These are phyloP conservation scores for Vitis hybrid DNA, from an alignment of 177 flowering plant species.

Conservation along the genomic window DNA sequence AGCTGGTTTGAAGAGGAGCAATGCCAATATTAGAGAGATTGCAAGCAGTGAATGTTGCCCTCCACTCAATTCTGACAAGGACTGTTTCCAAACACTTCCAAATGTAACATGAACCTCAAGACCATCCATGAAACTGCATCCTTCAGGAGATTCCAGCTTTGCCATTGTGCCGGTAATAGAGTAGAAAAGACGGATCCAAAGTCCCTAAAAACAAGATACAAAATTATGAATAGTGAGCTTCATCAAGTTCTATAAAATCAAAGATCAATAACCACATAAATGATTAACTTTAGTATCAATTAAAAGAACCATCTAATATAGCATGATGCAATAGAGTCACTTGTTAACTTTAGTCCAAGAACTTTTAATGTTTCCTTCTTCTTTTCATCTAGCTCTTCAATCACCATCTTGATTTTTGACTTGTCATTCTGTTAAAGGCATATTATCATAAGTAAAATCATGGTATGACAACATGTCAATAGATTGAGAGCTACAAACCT, in stretches of 20 bases:
- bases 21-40: slow-evolving; percentile 89
- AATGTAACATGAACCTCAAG: slow-evolving; percentile 98
- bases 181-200: slow-evolving; percentile 50
- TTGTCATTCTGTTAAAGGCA: slow-evolving; percentile 75
- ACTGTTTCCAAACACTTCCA: slow-evolving; percentile 98
- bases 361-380: slow-evolving; percentile 96
- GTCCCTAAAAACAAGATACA: slow-evolving; percentile 32
- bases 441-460: slow-evolving; percentile 3
- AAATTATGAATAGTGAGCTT: neutral
- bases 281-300: too few species aligned
- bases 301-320: neutral
- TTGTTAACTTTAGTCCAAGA: slow-evolving; percentile 93
- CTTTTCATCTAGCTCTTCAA: slow-evolving; percentile 99
- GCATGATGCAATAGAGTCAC: slow-evolving; percentile 36
- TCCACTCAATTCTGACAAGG: slow-evolving; percentile 97
- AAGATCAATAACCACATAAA: neutral
- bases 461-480: neutral
- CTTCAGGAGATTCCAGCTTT: slow-evolving; percentile 96
- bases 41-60: slow-evolving; percentile 96
- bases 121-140: slow-evolving; percentile 93
- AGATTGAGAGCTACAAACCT: slow-evolving; percentile 48
- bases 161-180: slow-evolving; percentile 95
- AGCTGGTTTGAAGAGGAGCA: slow-evolving; percentile 99
- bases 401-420: slow-evolving; percentile 85
- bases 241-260: neutral